These are phyloP conservation scores for Benincasa hispida DNA, from an alignment of 306 rosid genomes.

Conservation along the genomic window DNA sequence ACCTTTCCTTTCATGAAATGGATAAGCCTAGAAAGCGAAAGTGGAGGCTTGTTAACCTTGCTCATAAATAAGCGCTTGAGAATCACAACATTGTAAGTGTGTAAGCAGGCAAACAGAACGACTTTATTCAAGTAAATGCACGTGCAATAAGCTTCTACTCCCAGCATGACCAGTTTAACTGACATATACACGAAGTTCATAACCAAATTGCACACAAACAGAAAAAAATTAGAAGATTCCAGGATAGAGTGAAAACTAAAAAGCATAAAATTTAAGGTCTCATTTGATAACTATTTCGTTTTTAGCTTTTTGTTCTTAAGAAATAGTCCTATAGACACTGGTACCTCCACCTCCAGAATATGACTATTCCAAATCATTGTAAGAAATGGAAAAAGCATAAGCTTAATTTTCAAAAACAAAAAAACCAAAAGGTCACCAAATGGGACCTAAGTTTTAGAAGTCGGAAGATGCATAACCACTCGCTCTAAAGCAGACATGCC, in stretches of 20 bases:
- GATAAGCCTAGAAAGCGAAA: conserved; percentile 64
- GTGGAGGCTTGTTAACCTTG: conserved; percentile 74
- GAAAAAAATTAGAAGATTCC: not conserved
- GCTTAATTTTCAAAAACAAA: too few relatives aligned
- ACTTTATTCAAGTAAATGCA: not conserved
- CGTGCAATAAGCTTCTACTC: not conserved
- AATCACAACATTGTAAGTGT: conserved; percentile 50
- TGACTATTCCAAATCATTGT: too few relatives aligned
- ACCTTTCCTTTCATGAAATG: conserved; percentile 57
- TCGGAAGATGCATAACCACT: too few relatives aligned
- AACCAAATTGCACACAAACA: not conserved
- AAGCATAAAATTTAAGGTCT: not conserved
- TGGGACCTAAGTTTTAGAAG: too few relatives aligned
- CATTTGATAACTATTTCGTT: too few relatives aligned
- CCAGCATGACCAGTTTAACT: not conserved
- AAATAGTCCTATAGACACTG: too few relatives aligned
- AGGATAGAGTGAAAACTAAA: not conserved
- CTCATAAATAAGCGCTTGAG: conserved; percentile 80
- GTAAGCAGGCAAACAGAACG: not conserved
- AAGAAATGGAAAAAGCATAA: too few relatives aligned
- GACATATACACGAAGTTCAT: not conserved
- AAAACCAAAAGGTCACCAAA: too few relatives aligned
- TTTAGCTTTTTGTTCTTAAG: too few relatives aligned
- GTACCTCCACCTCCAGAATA: too few relatives aligned
- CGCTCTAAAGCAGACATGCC: too few relatives aligned